Evolutionary conservation across 2,329 filamentous ascomycete genomes (phyloP), one percentile per base, ranked within the genome.

Genomic region (Fusarium succisae): DNA sequence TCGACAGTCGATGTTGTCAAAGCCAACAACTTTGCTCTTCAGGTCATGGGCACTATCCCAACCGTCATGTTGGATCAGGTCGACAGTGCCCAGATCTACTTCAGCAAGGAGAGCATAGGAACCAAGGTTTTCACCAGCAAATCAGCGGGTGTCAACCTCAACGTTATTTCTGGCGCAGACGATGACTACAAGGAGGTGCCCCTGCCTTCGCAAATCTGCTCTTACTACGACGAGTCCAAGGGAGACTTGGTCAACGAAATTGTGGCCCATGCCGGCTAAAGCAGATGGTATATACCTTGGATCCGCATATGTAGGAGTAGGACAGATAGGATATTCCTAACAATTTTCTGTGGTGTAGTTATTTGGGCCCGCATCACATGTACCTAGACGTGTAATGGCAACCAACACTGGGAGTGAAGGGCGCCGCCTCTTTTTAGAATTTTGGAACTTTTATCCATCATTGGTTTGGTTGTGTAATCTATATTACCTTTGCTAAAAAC

Each of bases 1-100:
- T 97, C 94, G 55, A 94, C 93, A 38, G 91, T 99, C 64, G 96
- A 99, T 80, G 93, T 97, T 30, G 96, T 99, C 87, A 98, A 98
- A 85, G 96, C 93, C 54, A 90, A 93, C 77, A 97, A 96, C 82
- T 98, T 99, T 81, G 95, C 95, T 20, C 87, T 98, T n/a, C 95
- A 98, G 83, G 93, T 99, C 59, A 85, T 97, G 63, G 95, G 95
- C 59, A 90, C 89, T 7, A 89, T 98, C 20, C 96, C 96, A 4
- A 98, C 96, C 5, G 89, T 98, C 66, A 86, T 98, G 80, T 87
- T 99, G 66, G 96, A 99, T 82, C 95, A 98, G 84, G 93, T 98
- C 65, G 96, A 99, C 80, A 92, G 95, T 64, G 96, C 94, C 0
- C 91, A 92, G 69, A 86, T 99, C 71, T 99, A 98, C 82, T 90